Percentiles rank a stretch among this genome's conserved stretches.
Conservation (phyloP, 495 filamentous ascomycete species). For the Symbiotaphrina buchneri region DNA sequence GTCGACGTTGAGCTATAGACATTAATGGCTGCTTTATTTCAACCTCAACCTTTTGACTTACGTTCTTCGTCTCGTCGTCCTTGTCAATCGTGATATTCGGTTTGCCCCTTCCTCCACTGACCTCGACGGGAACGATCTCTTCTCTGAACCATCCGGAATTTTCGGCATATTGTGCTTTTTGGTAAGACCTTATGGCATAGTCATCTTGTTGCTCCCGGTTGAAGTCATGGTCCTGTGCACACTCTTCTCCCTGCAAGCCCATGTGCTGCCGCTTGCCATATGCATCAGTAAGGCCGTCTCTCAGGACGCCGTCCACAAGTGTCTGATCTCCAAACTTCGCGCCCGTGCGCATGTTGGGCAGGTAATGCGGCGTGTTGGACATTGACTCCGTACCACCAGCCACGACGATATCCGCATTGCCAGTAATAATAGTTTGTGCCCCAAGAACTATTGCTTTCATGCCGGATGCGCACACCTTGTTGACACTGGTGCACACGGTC, state of each 20-base stretch:
- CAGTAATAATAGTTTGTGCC: constrained; percentile 89
- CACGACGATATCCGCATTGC: constrained; percentile 72
- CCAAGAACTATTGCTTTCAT: constrained; percentile 89
- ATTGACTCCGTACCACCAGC: constrained; percentile 93
- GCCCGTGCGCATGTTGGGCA: constrained; percentile 59
- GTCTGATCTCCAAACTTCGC: constrained; percentile 76
- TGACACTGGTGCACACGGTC: constrained; percentile 77
- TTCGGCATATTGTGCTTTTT: constrained; percentile 73
- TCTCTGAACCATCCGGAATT: constrained; percentile 52
- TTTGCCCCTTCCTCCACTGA: constrained; percentile 76
- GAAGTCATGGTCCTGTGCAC: constrained; percentile 63
- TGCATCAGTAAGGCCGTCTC: constrained; percentile 81
- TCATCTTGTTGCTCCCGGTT: constrained; percentile 68
- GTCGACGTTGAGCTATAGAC: constrained; percentile 54
- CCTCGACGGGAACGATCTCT: constrained; percentile 80
- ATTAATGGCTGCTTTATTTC: constrained; percentile 5
- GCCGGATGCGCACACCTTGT: constrained; percentile 94
- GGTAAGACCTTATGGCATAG: constrained; percentile 80
- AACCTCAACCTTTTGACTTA: constrained; percentile 13
- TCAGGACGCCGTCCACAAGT: constrained; percentile 73
- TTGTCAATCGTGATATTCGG: constrained; percentile 55
- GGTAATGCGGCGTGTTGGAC: constrained; percentile 95
- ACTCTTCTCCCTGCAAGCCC: constrained; percentile 84
- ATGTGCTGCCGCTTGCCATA: constrained; percentile 82
- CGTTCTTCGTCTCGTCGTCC: constrained; percentile 92